Conservation (phyloP, 2,329 filamentous ascomycete species). For the Pseudocercospora fijiensis region DNA sequence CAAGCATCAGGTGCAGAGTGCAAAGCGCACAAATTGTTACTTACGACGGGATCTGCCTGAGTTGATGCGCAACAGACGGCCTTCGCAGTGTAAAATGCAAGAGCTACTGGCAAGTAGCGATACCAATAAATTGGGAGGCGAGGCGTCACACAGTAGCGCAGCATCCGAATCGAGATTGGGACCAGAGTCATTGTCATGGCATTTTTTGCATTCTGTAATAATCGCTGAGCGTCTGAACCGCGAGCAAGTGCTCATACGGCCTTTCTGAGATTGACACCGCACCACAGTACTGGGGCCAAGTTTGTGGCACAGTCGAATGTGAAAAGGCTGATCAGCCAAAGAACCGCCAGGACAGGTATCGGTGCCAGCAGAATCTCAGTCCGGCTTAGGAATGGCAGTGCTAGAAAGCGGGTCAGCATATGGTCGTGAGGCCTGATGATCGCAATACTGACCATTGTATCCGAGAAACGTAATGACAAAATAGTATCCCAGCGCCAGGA, state of each 20-base stretch:
- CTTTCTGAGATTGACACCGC: conserved; percentile 48
- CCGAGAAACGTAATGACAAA: conserved; percentile 68
- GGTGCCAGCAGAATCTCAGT: conserved; percentile 65
- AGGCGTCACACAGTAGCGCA: too few relatives aligned
- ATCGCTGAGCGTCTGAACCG: neutral
- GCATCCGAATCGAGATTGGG: too few relatives aligned
- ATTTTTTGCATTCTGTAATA: neutral
- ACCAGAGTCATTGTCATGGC: too few relatives aligned
- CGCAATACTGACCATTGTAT: conserved; percentile 55
- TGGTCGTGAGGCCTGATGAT: neutral
- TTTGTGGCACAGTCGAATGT: conserved; percentile 53
- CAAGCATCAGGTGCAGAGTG: too few relatives aligned
- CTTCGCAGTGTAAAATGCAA: too few relatives aligned
- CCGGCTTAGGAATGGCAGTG: conserved; percentile 65
- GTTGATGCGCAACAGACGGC: too few relatives aligned
- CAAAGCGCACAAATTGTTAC: too few relatives aligned
- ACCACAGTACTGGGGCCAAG: conserved; percentile 53
- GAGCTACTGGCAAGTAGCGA: too few relatives aligned
- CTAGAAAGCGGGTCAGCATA: conserved; percentile 37
- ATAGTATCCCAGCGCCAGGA: conserved; percentile 66
- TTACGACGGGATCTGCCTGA: too few relatives aligned
- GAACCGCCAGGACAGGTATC: conserved; percentile 57
- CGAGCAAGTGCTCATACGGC: conserved; percentile 32
- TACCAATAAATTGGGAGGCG: too few relatives aligned
- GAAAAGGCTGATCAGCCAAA: conserved; percentile 58